Conservation (phyloP, 2,329 filamentous ascomycete genomes). For the Didymella segeticola region DNA sequence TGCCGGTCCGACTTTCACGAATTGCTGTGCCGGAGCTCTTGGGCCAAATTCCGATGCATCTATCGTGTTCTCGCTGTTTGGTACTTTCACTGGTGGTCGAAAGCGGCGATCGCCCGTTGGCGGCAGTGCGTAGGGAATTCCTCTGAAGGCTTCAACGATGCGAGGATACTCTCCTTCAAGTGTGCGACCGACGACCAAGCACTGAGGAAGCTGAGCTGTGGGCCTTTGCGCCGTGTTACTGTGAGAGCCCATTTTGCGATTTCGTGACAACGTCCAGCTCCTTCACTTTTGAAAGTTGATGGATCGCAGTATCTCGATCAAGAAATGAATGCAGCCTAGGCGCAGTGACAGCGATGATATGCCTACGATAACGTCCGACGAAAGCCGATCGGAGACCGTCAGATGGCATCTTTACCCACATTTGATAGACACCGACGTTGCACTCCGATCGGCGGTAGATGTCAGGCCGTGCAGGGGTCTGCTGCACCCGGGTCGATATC, state of each 20-base stretch:
- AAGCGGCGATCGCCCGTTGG: conserved; percentile 29
- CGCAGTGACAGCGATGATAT: too few species aligned
- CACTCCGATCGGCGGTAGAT: too few species aligned
- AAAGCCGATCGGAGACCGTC: too few species aligned
- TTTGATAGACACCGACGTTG: too few species aligned
- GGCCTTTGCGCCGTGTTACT: background rate
- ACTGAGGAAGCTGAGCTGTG: background rate
- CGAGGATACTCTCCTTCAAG: conserved; percentile 1
- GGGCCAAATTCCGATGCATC: conserved; percentile 27
- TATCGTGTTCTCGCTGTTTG: conserved; percentile 12
- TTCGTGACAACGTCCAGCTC: background rate
- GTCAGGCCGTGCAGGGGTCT: too few species aligned
- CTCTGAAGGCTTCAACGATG: conserved; percentile 24
- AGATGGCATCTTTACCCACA: too few species aligned
- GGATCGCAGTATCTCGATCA: too few species aligned
- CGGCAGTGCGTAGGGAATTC: conserved; percentile 28
- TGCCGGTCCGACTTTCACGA: conserved; percentile 19
- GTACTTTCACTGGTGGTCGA: conserved; percentile 25
- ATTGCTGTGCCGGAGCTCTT: conserved; percentile 27
- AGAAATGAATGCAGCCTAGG: too few species aligned
- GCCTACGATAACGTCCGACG: too few species aligned
- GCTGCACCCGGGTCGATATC: too few species aligned
- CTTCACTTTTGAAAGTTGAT: too few species aligned
- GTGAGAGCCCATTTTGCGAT: background rate
- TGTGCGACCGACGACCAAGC: background rate